Evolutionary conservation across 306 rosid genomes (phyloP).

Genomic region (Acmispon strigosus): DNA sequence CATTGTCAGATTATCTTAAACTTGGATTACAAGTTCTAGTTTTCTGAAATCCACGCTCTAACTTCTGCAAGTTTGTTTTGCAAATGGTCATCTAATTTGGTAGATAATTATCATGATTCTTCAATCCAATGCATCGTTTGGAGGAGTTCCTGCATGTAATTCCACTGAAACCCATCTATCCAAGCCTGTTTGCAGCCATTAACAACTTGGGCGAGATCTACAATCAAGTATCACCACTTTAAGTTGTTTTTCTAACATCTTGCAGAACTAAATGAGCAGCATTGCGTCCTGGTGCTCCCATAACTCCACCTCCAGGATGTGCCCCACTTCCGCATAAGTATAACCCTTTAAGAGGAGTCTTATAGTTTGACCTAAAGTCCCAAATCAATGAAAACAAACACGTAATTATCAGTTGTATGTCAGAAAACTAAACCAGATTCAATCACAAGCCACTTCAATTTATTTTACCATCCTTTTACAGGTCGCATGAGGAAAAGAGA

Average conservation of each 20-base stretch:
- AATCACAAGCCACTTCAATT: not conserved
- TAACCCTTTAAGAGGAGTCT: conserved; percentile 66
- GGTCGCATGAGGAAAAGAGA: conserved; percentile 87
- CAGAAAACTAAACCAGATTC: not conserved
- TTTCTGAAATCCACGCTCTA: not conserved
- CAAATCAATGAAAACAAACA: conserved; percentile 13
- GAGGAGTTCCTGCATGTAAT: not conserved
- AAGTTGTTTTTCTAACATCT: conserved; percentile 31
- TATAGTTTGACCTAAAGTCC: conserved; percentile 61
- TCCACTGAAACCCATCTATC: not conserved
- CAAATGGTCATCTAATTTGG: not conserved
- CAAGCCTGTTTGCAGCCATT: not conserved
- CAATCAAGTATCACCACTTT: not conserved
- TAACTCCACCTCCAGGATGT: conserved; percentile 97
- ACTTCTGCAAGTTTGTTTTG: not conserved
- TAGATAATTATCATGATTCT: not conserved
- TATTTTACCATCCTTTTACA: conserved; percentile 71
- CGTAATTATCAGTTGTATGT: not conserved
- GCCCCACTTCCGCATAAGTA: conserved; percentile 81
- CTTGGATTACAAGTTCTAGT: not conserved
- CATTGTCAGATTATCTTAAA: not conserved
- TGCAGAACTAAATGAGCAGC: conserved; percentile 73
- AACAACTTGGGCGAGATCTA: not conserved
- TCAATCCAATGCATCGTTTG: not conserved
- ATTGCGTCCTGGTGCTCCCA: conserved; percentile 93